Base-by-base conservation (phyloP, 768 basidiomycete genomes). In the Mycena rebaudengoi region DNA sequence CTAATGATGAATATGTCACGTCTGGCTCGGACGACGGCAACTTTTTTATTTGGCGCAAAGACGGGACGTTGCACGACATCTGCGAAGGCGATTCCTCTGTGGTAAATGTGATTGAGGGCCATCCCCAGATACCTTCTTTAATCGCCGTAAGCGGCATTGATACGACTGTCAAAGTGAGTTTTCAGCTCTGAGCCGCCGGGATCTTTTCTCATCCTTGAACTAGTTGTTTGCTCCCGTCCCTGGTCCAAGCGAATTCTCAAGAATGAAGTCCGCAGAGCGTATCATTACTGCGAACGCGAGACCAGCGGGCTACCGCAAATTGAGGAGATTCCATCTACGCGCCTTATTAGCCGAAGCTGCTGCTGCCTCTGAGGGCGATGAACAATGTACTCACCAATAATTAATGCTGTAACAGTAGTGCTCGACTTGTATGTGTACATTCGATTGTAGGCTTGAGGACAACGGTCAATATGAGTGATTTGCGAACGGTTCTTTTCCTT, bases 71-170 rank as follows among this genome's bases (percentile, higher is more conserved):
- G 11, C 85, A 87, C 55, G 92, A 91, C 14, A 88, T 97, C 44
- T 88, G 92, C 67, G 92, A 96, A 79, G 95, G 94, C 33, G 95
- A 97, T 68, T 82, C 84, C 23, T 83, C 78, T 51, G 86, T 95
- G 3, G 95, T 96, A 16, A 97, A 96, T 72, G 91, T 91, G 69
- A 86, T 97, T 53, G 94, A 96, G 75, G 88, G 87, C 1, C 94
- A 96, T 82, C 86, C 95, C 0, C 83, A 86, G 41, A 77, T 95
- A 16, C 94, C 95, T n/a, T n/a, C n/a, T 0, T 76, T 96, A 21
- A 73, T 95, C n/a, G 94, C 94, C 4, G 89, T 91, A 43, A 92
- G 91, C 72, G 95, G 95, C 1, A 95, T 97, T 49, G 95, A 96
- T 70, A 79, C 82, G 12, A 93, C 92, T 11, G 85, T 96, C 46